Base-by-base conservation (phyloP, 2,329 filamentous ascomycete species). In the Colletotrichum coccodes region DNA sequence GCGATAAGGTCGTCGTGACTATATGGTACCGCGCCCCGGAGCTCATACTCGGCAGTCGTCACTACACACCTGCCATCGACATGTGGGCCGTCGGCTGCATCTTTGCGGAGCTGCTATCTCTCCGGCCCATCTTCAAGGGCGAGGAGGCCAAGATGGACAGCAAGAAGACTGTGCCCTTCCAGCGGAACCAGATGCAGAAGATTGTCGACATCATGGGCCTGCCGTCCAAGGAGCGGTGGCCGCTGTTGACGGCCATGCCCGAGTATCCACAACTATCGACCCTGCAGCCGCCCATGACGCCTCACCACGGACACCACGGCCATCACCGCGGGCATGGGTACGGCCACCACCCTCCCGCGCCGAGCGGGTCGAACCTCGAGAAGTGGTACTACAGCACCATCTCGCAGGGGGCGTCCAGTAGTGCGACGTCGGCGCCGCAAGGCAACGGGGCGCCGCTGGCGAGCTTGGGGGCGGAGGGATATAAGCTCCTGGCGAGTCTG, bases 1-100 rank as follows among this genome's bases (percentile, higher is more conserved):
- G 96, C 60, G 96, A 99, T 75, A 99, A 99, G 79, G 96, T 99
- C 3, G 96, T 99, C 60, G 96, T 99, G 16, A 99, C 96, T 0
- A 99, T 99, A 71, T 99, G 96, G 96, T 99, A 99, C 76, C 93
- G 96, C 26, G 96, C 96, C 0, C 96, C 96, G 0, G 96, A 99
- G 79, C 86, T 99, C 4, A 89, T 99, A 1, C 89, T 99, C 3
- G 96, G 96, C 2, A 94, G 92, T 57, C 89, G 93, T n/a, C 96
- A 99, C 79, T 99, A 99, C 82, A 98, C 96, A 0, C 95, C 96
- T 0, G 95, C 96, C 26, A 94, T 99, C 72, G 96, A 99, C 79
- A 90, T 98, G 80, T 99, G 96, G 96, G 96, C 96, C 3, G 91
- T 99, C 1, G 96, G 96, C 1, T 99, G 96, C 79, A 99, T 99